phyloP scores from a whole-genome alignment of 2,329 filamentous ascomycete genomes.

The Endoconidiophora polonica region DNA sequence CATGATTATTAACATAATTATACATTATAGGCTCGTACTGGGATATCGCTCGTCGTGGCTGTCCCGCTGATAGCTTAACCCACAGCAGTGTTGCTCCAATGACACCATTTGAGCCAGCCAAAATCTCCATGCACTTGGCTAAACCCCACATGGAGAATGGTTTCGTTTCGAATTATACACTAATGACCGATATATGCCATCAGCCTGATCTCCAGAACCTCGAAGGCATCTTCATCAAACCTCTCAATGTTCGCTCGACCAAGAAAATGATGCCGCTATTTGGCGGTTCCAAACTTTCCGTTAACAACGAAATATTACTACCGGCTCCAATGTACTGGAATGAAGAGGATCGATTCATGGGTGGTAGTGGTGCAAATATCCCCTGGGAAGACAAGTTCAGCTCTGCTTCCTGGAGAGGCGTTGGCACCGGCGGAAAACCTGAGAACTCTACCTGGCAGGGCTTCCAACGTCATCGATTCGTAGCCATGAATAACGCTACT shows the following conservation, averaged over 20 bases:
- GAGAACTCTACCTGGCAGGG: conserved; percentile 46
- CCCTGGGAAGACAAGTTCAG: conserved; percentile 40
- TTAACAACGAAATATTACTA: conserved; percentile 55
- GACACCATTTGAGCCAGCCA: conserved; percentile 28
- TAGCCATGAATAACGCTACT: conserved; percentile 55
- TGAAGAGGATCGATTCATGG: conserved; percentile 44
- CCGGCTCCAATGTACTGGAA: conserved; percentile 55
- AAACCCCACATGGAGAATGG: conserved; percentile 36
- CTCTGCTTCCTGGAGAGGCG: conserved; percentile 46
- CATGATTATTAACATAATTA: neutral
- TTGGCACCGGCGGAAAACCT: conserved; percentile 48
- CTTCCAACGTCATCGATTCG: conserved; percentile 61
- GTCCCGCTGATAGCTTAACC: conserved; percentile 44
- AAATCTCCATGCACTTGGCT: conserved; percentile 29
- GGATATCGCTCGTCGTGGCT: conserved; percentile 41
- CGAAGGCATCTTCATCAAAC: conserved; percentile 48
- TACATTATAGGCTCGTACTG: conserved; percentile 33
- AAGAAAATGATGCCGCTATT: conserved; percentile 47
- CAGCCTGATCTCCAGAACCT: conserved; percentile 46
- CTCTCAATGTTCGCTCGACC: conserved; percentile 38
- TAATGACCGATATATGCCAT: conserved; percentile 46
- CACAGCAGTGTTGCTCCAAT: conserved; percentile 29
- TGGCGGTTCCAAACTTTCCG: conserved; percentile 48
- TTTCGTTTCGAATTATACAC: conserved; percentile 44
- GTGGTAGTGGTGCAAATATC: conserved; percentile 34